Evolutionary conservation across 805 yeast genomes (phyloP).

Genomic region (Pichia pseudocactophila): DNA sequence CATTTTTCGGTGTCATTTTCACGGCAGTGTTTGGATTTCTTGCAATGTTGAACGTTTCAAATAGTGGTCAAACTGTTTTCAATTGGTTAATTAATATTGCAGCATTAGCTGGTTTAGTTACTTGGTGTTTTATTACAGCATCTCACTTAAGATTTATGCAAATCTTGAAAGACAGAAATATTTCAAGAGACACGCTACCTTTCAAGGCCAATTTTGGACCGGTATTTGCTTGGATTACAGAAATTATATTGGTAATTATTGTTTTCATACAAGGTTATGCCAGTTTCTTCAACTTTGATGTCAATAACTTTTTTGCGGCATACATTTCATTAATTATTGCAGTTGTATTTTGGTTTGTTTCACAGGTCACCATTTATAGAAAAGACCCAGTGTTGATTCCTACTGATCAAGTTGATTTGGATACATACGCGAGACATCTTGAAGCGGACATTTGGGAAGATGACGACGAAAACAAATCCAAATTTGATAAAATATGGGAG

Average conservation of each 20-base stretch:
- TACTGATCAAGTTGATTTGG: slow-evolving; percentile 46
- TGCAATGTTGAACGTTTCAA: slow-evolving; percentile 50
- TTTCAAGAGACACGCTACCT: slow-evolving; percentile 60
- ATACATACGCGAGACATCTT: slow-evolving; percentile 9
- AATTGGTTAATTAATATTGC: slow-evolving; percentile 67
- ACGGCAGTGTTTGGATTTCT: slow-evolving; percentile 57
- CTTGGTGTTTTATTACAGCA: slow-evolving; percentile 60
- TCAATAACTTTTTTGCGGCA: slow-evolving; percentile 53
- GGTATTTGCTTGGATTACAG: slow-evolving; percentile 52
- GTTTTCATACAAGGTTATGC: slow-evolving; percentile 64
- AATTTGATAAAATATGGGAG: not conserved
- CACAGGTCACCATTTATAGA: slow-evolving; percentile 41
- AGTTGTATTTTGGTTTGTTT: slow-evolving; percentile 41
- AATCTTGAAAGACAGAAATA: slow-evolving; percentile 52
- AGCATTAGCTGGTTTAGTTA: slow-evolving; percentile 68
- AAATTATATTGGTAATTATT: slow-evolving; percentile 42
- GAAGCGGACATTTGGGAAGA: slow-evolving; percentile 48
- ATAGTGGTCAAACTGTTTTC: slow-evolving; percentile 50
- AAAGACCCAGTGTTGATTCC: slow-evolving; percentile 38
- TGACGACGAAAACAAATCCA: not conserved
- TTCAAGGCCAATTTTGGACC: slow-evolving; percentile 67
- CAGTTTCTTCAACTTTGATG: slow-evolving; percentile 48
- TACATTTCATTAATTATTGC: slow-evolving; percentile 62
- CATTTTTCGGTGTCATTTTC: slow-evolving; percentile 45
- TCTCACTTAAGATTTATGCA: slow-evolving; percentile 65